phyloP scores from a whole-genome alignment of 208 protist species.

The Leishmania mexicana region DNA sequence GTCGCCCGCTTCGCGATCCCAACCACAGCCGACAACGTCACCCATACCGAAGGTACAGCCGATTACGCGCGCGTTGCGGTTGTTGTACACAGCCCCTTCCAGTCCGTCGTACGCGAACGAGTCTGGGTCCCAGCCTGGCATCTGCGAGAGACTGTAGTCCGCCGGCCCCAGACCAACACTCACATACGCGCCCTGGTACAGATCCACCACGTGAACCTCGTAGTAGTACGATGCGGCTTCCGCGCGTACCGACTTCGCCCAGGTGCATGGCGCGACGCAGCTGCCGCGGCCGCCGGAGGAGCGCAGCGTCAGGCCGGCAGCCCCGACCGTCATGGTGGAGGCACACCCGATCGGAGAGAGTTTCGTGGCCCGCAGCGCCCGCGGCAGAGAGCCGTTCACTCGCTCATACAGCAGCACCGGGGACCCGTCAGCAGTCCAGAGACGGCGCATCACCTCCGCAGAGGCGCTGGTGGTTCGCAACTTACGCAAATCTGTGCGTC shows the following conservation, averaged over 20 bases:
- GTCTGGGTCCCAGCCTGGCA: slow-evolving; percentile 78
- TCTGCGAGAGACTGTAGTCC: slow-evolving; percentile 81
- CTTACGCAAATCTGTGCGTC: slow-evolving; percentile 60
- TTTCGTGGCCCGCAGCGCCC: slow-evolving; percentile 41
- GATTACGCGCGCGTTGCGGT: slow-evolving; percentile 41
- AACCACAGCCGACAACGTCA: slow-evolving; percentile 90
- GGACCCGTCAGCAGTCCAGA: slow-evolving; percentile 17
- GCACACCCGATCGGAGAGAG: slow-evolving; percentile 44
- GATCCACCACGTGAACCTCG: slow-evolving; percentile 84
- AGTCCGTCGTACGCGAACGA: slow-evolving; percentile 79
- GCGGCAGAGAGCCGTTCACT: slow-evolving; percentile 64
- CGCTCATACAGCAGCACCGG: slow-evolving; percentile 28
- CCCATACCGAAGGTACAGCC: slow-evolving; percentile 73
- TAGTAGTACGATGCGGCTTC: slow-evolving; percentile 63
- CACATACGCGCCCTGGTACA: slow-evolving; percentile 53
- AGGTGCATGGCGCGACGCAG: slow-evolving; percentile 67
- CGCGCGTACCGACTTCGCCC: slow-evolving; percentile 25
- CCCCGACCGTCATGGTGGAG: slow-evolving; percentile 52
- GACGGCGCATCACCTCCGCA: slow-evolving; percentile 23
- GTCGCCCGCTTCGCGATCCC: slow-evolving; percentile 52
- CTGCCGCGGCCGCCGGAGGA: slow-evolving; percentile 62
- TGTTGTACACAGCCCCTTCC: slow-evolving; percentile 75
- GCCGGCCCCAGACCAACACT: slow-evolving; percentile 78
- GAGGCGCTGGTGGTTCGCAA: slow-evolving; percentile 36
- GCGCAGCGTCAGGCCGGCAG: slow-evolving; percentile 55